Evolutionary conservation across 352 stramenopile species (phyloP).

Genomic region (Phytopythium ostracodes): DNA sequence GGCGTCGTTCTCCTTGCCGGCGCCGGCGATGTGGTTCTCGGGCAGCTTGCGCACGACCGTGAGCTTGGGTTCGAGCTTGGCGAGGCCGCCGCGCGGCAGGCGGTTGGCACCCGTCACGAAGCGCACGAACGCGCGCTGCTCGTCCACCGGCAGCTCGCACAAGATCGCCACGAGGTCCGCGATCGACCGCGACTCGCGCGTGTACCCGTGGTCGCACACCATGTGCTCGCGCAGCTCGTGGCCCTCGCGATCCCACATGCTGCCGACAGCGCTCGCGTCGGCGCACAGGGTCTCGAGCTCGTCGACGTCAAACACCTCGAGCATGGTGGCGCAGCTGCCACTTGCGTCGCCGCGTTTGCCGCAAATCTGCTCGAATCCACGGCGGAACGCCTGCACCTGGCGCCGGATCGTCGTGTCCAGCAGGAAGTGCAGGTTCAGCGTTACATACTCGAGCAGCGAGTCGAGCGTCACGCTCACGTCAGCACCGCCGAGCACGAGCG

Average conservation of each 20-base stretch:
- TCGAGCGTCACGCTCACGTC: conserved; percentile 39
- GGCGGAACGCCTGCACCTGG: conserved; percentile 63
- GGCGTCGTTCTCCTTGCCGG: conserved; percentile 30
- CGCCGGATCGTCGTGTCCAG: conserved; percentile 55
- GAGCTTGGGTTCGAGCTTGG: conserved; percentile 77
- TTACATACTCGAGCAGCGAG: conserved; percentile 55
- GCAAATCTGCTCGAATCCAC: conserved; percentile 67
- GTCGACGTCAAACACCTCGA: conserved; percentile 53
- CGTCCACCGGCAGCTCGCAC: conserved; percentile 52
- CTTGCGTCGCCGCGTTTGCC: conserved; percentile 14
- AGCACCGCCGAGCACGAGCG: conserved; percentile 40
- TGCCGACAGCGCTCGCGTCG: conserved; percentile 30
- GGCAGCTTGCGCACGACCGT: conserved; percentile 86
- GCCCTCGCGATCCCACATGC: conserved; percentile 70
- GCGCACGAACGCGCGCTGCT: conserved; percentile 83
- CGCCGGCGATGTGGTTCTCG: conserved; percentile 12
- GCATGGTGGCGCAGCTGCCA: conserved; percentile 13
- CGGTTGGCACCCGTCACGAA: conserved; percentile 89
- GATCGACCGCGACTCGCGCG: conserved; percentile 56
- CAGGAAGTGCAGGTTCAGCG: conserved; percentile 44
- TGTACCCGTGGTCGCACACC: conserved; percentile 87
- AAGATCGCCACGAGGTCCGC: conserved; percentile 72
- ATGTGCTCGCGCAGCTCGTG: conserved; percentile 69
- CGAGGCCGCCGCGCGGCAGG: conserved; percentile 79
- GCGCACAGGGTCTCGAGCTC: conserved; percentile 71